phyloP scores from a whole-genome alignment of 2,329 filamentous ascomycete genomes.

The Paraconiothyrium brasiliense region DNA sequence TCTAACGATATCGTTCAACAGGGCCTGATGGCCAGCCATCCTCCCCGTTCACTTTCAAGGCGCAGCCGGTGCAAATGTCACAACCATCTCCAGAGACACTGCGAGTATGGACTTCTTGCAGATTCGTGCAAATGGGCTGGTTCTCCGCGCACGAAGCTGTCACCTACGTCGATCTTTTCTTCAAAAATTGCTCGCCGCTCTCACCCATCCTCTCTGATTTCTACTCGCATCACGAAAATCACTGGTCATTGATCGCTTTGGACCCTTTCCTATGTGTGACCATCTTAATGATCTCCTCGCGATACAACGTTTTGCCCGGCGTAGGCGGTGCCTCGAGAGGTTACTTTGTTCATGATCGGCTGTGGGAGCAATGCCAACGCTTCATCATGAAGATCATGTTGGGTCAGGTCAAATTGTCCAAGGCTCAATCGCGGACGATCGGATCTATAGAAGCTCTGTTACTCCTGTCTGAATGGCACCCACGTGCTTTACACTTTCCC shows the following conservation, averaged over 20 bases:
- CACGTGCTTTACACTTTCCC: constrained; percentile 63
- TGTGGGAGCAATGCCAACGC: constrained; percentile 65
- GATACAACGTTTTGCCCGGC: constrained; percentile 55
- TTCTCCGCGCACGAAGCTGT: constrained; percentile 64
- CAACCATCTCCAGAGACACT: constrained; percentile 52
- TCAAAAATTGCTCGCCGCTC: constrained; percentile 60
- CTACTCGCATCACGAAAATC: constrained; percentile 60
- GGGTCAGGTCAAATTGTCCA: constrained; percentile 63
- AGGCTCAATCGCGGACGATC: constrained; percentile 60
- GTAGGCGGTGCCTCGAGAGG: constrained; percentile 57
- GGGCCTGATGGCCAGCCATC: constrained; percentile 30
- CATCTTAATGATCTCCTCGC: constrained; percentile 65
- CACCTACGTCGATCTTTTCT: constrained; percentile 63
- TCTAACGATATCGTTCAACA: constrained; percentile 4
- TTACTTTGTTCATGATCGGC: constrained; percentile 63
- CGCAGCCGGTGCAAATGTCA: constrained; percentile 51
- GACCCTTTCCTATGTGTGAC: constrained; percentile 64
- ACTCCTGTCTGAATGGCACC: constrained; percentile 66
- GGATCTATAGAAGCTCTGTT: constrained; percentile 64
- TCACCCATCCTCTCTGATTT: constrained; percentile 62
- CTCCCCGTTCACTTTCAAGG: constrained; percentile 45
- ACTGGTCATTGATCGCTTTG: constrained; percentile 58
- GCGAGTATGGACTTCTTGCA: constrained; percentile 59
- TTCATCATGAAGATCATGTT: constrained; percentile 64
- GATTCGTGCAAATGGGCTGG: constrained; percentile 66